A percentile compares a stretch with the other conserved stretches of the same genome.
Evolutionary conservation across 2,329 filamentous ascomycete species (phyloP).

Genomic region (Alternaria solani): DNA sequence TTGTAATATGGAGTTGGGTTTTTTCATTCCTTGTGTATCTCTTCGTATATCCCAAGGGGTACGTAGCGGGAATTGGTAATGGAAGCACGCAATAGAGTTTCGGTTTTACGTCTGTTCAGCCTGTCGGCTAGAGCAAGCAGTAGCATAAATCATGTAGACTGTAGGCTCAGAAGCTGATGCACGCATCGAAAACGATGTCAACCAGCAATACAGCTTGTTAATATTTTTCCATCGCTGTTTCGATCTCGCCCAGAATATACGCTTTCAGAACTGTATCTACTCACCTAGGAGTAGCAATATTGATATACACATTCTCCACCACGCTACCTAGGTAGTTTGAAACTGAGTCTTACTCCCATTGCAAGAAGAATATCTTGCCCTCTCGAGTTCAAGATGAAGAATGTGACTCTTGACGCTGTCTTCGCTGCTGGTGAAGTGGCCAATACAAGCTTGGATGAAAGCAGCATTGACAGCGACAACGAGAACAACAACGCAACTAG

Average conservation of each 20-base stretch:
- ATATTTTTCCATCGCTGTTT: background rate
- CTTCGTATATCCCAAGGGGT: background rate
- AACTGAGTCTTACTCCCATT: background rate
- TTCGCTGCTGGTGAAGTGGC: too few species aligned
- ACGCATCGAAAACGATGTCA: background rate
- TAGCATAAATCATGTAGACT: background rate
- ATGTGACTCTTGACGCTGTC: background rate
- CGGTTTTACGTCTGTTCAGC: background rate
- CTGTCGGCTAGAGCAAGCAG: background rate
- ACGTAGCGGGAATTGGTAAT: slow-evolving; percentile 1
- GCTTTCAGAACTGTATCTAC: background rate
- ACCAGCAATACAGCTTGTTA: background rate
- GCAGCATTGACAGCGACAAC: background rate
- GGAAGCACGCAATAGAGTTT: slow-evolving; percentile 2
- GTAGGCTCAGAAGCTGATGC: background rate
- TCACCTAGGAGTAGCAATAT: background rate
- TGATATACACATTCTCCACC: background rate
- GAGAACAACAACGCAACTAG: background rate
- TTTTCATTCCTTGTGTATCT: background rate
- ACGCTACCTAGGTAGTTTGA: too few species aligned
- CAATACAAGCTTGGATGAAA: background rate
- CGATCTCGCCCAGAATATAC: background rate
- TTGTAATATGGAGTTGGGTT: background rate
- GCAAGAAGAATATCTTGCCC: background rate
- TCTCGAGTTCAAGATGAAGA: background rate